These are phyloP conservation scores for Fusarium tupiense DNA, from an alignment of 2,329 filamentous ascomycete species.

Conservation along the genomic window DNA sequence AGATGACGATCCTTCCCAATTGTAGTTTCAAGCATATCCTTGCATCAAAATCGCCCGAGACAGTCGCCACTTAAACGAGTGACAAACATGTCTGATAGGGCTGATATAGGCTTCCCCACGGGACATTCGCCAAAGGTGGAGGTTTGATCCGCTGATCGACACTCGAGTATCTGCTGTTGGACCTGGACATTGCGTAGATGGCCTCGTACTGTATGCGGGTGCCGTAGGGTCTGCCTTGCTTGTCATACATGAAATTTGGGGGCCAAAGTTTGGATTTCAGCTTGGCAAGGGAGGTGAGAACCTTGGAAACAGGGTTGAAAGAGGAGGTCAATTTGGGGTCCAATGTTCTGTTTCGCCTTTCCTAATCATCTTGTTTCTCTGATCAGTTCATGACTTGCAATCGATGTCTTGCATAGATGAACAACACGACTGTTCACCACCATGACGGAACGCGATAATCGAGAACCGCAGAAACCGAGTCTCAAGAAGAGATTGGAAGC, in stretches of 20 bases:
- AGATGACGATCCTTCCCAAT: not conserved
- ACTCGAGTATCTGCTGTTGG: not conserved
- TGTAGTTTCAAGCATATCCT: not conserved
- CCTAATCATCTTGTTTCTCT: not conserved
- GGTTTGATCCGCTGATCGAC: not conserved
- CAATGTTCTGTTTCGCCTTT: not conserved
- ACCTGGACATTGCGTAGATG: not conserved
- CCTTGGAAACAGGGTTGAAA: not conserved
- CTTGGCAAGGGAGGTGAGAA: not conserved
- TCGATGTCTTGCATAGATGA: not conserved
- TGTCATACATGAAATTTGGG: not conserved
- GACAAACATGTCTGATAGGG: not conserved
- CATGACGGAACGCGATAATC: not conserved
- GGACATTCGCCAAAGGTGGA: not conserved
- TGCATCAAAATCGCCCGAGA: not conserved
- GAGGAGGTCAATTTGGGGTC: not conserved
- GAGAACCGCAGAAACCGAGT: not conserved
- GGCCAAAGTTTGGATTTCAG: not conserved
- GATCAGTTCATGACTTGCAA: not conserved
- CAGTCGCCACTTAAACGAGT: not conserved
- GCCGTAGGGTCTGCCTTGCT: conserved; percentile 10
- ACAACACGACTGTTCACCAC: not conserved
- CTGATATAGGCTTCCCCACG: conserved; percentile 8
- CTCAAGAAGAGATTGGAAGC: not conserved
- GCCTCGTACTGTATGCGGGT: not conserved